These are phyloP conservation scores for Ceratobasidium sp. DNA, from an alignment of 1,284 basidiomycete genomes.

Conservation along the genomic window DNA sequence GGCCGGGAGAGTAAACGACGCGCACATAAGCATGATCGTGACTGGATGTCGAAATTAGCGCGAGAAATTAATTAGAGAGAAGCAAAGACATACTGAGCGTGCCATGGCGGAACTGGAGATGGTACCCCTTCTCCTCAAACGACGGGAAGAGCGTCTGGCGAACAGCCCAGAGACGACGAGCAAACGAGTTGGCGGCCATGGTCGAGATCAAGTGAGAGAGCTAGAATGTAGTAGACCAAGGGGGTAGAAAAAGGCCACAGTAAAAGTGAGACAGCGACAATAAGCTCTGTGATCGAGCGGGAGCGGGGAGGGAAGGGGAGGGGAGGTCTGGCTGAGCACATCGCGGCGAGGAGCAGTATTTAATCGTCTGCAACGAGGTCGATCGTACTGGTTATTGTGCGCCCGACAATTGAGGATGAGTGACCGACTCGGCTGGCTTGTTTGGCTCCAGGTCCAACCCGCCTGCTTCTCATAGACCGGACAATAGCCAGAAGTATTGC, in stretches of 20 bases:
- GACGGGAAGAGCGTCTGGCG: constrained; percentile 43
- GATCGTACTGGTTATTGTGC: constrained; percentile 27
- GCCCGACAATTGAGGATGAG: constrained; percentile 43
- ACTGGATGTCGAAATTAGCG: background rate
- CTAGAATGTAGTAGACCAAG: background rate
- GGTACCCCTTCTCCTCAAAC: constrained; percentile 34
- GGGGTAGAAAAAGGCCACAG: background rate
- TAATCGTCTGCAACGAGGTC: constrained; percentile 15
- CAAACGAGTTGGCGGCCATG: constrained; percentile 6
- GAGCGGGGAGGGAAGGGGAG: constrained; percentile 4
- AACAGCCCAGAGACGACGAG: constrained; percentile 18
- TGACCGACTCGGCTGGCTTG: constrained; percentile 18
- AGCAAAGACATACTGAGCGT: constrained; percentile 30
- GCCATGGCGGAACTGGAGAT: constrained; percentile 42
- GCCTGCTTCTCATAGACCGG: constrained; percentile 15
- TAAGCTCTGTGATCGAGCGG: constrained; percentile 29
- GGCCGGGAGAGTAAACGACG: constrained; percentile 22
- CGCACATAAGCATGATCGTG: constrained; percentile 27
- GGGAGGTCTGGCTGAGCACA: too few species aligned
- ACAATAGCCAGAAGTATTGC: constrained; percentile 39
- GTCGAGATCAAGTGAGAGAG: background rate
- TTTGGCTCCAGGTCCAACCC: constrained; percentile 37
- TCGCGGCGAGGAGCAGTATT: constrained; percentile 6
- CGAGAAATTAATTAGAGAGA: background rate
- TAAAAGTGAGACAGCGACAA: constrained; percentile 18